These are phyloP conservation scores for Petrea volubilis DNA, from an alignment of 257 asterid genomes.

Conservation along the genomic window DNA sequence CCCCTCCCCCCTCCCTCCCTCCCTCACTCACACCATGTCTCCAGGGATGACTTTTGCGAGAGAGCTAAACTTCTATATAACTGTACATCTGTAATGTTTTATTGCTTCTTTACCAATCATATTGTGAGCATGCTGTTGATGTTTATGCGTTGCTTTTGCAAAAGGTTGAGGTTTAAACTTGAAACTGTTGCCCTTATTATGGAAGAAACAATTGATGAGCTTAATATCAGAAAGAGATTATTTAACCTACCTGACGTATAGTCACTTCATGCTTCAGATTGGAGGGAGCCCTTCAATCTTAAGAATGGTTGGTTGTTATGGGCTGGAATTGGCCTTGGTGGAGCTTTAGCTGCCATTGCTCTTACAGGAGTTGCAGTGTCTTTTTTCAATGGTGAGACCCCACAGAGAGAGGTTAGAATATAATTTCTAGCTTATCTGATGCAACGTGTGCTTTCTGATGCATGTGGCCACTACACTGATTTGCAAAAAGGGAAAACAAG, in stretches of 20 bases:
- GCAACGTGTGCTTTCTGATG: background rate
- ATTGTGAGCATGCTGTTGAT: background rate
- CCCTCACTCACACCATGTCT: no score
- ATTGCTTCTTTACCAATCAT: background rate
- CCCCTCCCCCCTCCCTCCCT: background rate
- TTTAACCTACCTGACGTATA: constrained; percentile 9
- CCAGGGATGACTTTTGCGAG: background rate
- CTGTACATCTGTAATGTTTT: background rate
- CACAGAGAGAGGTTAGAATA: constrained; percentile 85
- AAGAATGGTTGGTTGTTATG: constrained; percentile 89
- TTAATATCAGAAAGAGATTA: background rate
- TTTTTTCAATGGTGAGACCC: constrained; percentile 70
- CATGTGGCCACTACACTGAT: background rate
- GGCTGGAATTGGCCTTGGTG: constrained; percentile 92
- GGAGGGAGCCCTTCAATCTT: constrained; percentile 81
- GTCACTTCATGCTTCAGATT: constrained; percentile 50
- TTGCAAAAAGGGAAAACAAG: background rate
- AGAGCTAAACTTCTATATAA: background rate
- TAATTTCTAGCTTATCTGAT: constrained; percentile 15
- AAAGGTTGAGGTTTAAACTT: background rate
- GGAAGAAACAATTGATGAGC: background rate
- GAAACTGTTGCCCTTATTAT: background rate
- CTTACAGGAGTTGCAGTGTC: constrained; percentile 74
- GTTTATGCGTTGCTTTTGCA: background rate
- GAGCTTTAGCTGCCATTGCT: constrained; percentile 77